A percentile compares a stretch with the other conserved stretches of the same genome.
These are phyloP conservation scores for Takashimella tepidaria DNA, from an alignment of 1,284 basidiomycete genomes.

Conservation along the genomic window DNA sequence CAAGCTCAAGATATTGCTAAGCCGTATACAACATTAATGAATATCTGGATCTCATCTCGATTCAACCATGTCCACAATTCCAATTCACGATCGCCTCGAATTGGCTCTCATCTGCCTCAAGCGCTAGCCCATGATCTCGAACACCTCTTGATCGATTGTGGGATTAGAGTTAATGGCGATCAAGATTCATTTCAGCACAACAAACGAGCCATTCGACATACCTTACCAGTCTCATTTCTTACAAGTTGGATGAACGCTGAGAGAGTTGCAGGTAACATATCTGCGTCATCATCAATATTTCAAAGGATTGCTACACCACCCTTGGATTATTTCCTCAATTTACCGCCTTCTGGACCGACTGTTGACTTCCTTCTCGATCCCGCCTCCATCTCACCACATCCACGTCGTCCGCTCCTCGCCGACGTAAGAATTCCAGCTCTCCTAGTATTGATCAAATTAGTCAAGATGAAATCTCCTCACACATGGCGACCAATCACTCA, in stretches of 20 bases:
- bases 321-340: not conserved
- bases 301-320: slow-evolving; percentile 8
- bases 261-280: slow-evolving; percentile 10
- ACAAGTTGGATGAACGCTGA: slow-evolving; percentile 29
- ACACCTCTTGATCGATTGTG: slow-evolving; percentile 8
- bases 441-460: not conserved
- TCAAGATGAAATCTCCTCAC: not conserved
- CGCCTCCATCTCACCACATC: not conserved
- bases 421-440: not conserved
- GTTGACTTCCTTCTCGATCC: not conserved
- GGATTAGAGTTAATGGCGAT: too few species aligned
- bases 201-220: not conserved
- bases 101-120: slow-evolving; percentile 9
- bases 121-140: slow-evolving; percentile 17
- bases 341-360: not conserved
- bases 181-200: slow-evolving; percentile 9
- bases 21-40: slow-evolving; percentile 8
- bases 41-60: slow-evolving; percentile 4
- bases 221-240: slow-evolving; percentile 14
- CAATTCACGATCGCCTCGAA: not conserved
- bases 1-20: slow-evolving; percentile 3
- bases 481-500: not conserved
- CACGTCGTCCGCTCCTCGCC: not conserved
- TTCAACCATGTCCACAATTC: not conserved
- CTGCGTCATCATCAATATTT: slow-evolving; percentile 10